Percentiles rank a stretch among this genome's conserved stretches.
These are phyloP conservation scores for Phaeotremella skinneri DNA, from an alignment of 768 basidiomycete genomes.

Conservation along the genomic window DNA sequence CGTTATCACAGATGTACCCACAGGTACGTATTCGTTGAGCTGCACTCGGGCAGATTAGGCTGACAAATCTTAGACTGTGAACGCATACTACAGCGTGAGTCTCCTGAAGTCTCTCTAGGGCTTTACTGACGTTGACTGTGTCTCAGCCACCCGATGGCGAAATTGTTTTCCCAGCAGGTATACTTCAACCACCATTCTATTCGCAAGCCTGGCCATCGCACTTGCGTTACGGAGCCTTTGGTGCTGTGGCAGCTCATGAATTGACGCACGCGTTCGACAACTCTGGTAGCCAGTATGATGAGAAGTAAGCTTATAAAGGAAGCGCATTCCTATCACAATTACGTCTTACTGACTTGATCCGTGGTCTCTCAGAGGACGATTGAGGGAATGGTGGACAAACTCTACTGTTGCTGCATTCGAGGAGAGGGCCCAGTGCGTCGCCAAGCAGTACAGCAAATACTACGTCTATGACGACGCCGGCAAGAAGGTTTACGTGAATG, in stretches of 20 bases:
- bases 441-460: slow-evolving; percentile 87
- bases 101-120: neutral
- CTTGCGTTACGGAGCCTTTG: slow-evolving; percentile 87
- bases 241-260: slow-evolving; percentile 88
- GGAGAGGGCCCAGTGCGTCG: slow-evolving; percentile 77
- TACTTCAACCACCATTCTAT: slow-evolving; percentile 90
- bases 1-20: slow-evolving; percentile 36
- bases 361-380: slow-evolving; percentile 19
- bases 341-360: neutral
- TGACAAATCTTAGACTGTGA: slow-evolving; percentile 20
- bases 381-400: slow-evolving; percentile 41
- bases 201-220: slow-evolving; percentile 80
- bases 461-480: slow-evolving; percentile 82
- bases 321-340: neutral
- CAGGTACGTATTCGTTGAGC: slow-evolving; percentile 17
- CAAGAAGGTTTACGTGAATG: slow-evolving; percentile 78
- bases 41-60: neutral
- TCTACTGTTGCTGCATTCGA: slow-evolving; percentile 77
- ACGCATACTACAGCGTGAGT: slow-evolving; percentile 41
- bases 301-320: slow-evolving; percentile 69
- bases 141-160: slow-evolving; percentile 83
- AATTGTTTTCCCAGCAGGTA: slow-evolving; percentile 91
- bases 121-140: slow-evolving; percentile 72
- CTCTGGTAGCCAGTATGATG: slow-evolving; percentile 83
- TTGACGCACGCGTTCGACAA: slow-evolving; percentile 63